phyloP scores from a whole-genome alignment of 768 basidiomycete genomes.

The Xerocomellus chrysenteron region DNA sequence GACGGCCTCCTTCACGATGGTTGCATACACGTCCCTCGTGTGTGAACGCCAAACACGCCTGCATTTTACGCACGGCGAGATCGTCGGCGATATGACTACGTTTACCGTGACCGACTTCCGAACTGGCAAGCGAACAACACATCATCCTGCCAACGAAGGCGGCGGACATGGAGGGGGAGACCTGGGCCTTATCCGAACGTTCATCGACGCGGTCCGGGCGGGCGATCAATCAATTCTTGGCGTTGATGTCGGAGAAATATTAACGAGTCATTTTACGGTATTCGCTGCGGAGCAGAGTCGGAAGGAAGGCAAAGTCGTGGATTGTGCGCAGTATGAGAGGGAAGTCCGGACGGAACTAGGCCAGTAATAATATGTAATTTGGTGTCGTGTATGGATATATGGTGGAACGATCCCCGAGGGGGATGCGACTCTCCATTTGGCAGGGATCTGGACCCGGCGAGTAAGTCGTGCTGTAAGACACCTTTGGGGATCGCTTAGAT shows the following conservation, averaged over 20 bases:
- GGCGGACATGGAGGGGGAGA: constrained; percentile 88
- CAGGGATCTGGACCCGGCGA: too few relatives aligned
- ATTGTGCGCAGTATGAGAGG: constrained; percentile 66
- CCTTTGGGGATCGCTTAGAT: too few relatives aligned
- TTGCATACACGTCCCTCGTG: constrained; percentile 75
- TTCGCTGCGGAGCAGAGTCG: constrained; percentile 86
- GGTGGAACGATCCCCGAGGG: too few relatives aligned
- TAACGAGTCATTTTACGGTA: constrained; percentile 78
- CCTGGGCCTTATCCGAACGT: constrained; percentile 67
- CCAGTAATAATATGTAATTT: background rate
- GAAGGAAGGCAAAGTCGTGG: constrained; percentile 63
- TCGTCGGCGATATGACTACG: constrained; percentile 78
- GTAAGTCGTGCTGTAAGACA: too few relatives aligned
- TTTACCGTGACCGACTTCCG: constrained; percentile 81
- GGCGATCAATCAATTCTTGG: constrained; percentile 64
- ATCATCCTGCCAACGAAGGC: constrained; percentile 54
- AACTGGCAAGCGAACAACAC: constrained; percentile 42
- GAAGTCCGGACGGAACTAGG: constrained; percentile 38
- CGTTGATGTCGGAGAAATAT: constrained; percentile 64
- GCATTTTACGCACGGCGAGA: constrained; percentile 86
- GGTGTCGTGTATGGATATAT: background rate
- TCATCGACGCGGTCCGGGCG: constrained; percentile 71
- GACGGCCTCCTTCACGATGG: constrained; percentile 88
- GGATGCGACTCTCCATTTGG: too few relatives aligned
- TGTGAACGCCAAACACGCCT: constrained; percentile 83